These are phyloP conservation scores for Penicillium frequentans DNA, from an alignment of 2,329 filamentous ascomycete species.

Conservation along the genomic window DNA sequence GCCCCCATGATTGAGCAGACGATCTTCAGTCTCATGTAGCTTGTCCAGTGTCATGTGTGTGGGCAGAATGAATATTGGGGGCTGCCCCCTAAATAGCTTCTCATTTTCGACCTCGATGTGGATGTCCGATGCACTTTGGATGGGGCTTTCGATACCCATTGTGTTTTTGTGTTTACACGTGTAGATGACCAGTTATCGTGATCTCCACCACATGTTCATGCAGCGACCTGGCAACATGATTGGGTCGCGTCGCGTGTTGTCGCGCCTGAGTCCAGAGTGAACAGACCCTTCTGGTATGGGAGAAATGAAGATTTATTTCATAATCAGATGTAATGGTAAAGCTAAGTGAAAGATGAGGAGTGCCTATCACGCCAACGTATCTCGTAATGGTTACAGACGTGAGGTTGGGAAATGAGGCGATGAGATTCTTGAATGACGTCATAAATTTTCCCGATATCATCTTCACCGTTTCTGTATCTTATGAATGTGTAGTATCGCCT, in stretches of 20 bases:
- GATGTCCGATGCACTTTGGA: background rate
- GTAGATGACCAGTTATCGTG: background rate
- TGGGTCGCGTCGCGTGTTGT: background rate
- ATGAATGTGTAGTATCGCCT: too few species aligned
- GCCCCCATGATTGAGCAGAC: slow-evolving; percentile 55
- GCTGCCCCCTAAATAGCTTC: slow-evolving; percentile 41
- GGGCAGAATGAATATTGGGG: slow-evolving; percentile 71
- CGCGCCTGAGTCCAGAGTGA: background rate
- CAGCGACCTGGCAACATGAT: background rate
- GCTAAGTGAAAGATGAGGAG: background rate
- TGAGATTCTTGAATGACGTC: background rate
- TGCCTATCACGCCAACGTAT: too few species aligned
- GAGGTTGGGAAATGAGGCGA: background rate
- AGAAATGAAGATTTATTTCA: background rate
- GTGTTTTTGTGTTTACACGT: background rate
- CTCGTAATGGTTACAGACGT: background rate
- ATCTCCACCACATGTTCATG: background rate
- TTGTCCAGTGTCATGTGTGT: slow-evolving; percentile 67
- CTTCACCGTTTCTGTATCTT: too few species aligned
- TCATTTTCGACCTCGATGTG: background rate
- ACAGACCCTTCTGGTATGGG: background rate
- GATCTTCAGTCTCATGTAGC: slow-evolving; percentile 63
- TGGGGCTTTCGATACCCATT: background rate
- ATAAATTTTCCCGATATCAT: background rate
- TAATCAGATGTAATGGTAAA: background rate